Conservation (phyloP, 164 flowering plant species). For the Macadamia integrifolia region DNA sequence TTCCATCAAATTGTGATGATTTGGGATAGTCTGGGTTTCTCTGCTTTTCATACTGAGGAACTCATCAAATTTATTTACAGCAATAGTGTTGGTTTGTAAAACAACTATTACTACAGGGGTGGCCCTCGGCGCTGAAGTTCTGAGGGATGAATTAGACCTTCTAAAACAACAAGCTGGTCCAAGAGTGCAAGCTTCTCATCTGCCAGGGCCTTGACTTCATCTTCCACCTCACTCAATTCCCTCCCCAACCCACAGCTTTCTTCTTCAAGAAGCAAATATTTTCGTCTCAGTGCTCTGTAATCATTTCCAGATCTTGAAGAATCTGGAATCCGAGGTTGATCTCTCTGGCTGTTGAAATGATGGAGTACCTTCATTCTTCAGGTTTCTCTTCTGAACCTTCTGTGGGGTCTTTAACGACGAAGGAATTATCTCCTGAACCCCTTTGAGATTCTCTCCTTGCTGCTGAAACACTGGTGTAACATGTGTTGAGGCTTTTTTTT, state of each 20-base stretch:
- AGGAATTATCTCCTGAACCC: conserved; percentile 15
- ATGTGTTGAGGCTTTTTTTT: conserved; percentile 32
- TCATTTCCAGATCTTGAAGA: conserved; percentile 45
- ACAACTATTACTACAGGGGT: conserved; percentile 3
- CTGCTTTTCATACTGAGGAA: too few species aligned
- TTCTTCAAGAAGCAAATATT: conserved; percentile 71
- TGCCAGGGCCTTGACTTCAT: conserved; percentile 55
- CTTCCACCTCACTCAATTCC: conserved; percentile 51
- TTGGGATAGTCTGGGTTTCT: too few species aligned
- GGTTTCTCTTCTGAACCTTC: conserved; percentile 38
- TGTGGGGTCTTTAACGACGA: conserved; percentile 23
- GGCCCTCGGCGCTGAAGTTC: conserved; percentile 30
- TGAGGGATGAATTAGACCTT: conserved; percentile 84
- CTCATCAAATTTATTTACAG: too few species aligned
- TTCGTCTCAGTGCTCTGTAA: conserved; percentile 65
- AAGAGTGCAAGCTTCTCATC: conserved; percentile 67
- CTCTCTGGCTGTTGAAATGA: conserved; percentile 40
- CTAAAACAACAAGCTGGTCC: conserved; percentile 87
- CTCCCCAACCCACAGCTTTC: conserved; percentile 58
- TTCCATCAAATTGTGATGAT: too few species aligned
- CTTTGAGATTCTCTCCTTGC: conserved; percentile 31
- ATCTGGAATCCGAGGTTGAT: conserved; percentile 63
- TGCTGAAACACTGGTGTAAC: conserved; percentile 19
- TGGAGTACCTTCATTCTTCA: conserved; percentile 33
- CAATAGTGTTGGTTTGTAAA: too few species aligned